phyloP scores from a whole-genome alignment of 2,329 filamentous ascomycete genomes.

The Cladobotryum mycophilum region DNA sequence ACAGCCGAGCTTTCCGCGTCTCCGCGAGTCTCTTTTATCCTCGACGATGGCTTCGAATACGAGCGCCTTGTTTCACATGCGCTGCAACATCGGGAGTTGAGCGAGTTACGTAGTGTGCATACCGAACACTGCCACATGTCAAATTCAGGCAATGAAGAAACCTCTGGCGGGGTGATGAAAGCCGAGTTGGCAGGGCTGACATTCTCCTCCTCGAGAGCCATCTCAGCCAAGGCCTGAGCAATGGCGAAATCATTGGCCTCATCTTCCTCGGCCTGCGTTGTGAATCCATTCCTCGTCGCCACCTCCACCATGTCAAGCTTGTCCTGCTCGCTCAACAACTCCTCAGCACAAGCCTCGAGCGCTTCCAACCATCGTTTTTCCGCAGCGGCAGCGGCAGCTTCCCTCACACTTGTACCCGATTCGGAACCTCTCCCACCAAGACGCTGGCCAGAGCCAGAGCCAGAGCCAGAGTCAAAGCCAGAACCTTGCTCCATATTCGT shows the following conservation, averaged over 20 bases:
- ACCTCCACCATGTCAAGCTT: constrained; percentile 58
- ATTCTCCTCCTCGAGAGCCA: constrained; percentile 61
- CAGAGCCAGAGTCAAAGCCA: constrained; percentile 50
- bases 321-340: constrained; percentile 58
- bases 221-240: constrained; percentile 75
- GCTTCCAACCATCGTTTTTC: constrained; percentile 57
- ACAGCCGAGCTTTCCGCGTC: too few species aligned
- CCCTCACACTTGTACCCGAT: constrained; percentile 61
- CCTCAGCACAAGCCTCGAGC: constrained; percentile 69
- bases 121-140: too few species aligned
- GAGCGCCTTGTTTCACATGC: too few species aligned
- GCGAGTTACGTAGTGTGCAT: too few species aligned
- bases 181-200: not conserved
- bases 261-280: constrained; percentile 79
- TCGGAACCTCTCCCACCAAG: constrained; percentile 54
- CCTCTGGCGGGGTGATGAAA: not conserved
- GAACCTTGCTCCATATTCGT: constrained; percentile 44
- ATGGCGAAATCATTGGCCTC: constrained; percentile 85
- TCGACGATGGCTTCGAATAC: too few species aligned
- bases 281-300: constrained; percentile 67
- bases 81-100: too few species aligned
- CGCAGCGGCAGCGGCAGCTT: constrained; percentile 64
- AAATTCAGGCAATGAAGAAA: too few species aligned
- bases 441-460: constrained; percentile 63
- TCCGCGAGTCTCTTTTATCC: too few species aligned